Base-by-base conservation (phyloP, 768 basidiomycete species). In the Tricholoma saponaceum region DNA sequence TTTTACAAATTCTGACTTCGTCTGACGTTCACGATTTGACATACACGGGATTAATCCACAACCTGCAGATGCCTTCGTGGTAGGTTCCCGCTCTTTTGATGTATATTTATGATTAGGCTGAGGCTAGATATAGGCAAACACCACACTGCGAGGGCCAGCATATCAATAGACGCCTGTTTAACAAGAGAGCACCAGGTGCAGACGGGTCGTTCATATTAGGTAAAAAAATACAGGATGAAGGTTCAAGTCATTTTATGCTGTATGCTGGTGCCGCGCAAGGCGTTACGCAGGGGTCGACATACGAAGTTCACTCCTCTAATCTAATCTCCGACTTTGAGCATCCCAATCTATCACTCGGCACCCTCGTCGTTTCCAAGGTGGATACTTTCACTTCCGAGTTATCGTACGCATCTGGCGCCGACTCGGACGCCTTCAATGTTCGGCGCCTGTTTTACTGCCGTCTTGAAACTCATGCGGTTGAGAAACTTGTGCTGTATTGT, bases 141-240 rank as follows among this genome's bases (percentile, higher is more conserved):
- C 71, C 74, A 0, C 72, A 74, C 52, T 74, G 69, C 35, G 70
- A 72, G 58, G 74, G 74, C 5, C 64, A 66, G 23, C 60, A 70
- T 7, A 61, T 72, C n/a, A 60, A 69, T 23, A 58, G 72, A 39
- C 64, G 68, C 13, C 56, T 76, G 1, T 76, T 76, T 62, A 71
- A 72, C 50, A 66, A 64, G 26, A 60, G 58, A 54, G 67, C 58
- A 7, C 25, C 41, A 16, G 69, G 69, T 14, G 72, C 68, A 8
- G 71, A 74, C 53, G 56, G 62, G 0, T 63, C 64, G 13, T 69
- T 70, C 33, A 69, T 74, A 28, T 60, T 67, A 13, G 63, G 66
- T 8, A 59, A 62, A 43, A 55, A 51, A n/a, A 37, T 1, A 50
- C 28, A 25, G 18, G 23, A 41, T 1, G 47, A 51, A 3, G 58